A percentile compares a stretch with the other conserved stretches of the same genome.
These are phyloP conservation scores for Mycena pura DNA, from an alignment of 768 basidiomycete genomes.

Conservation along the genomic window DNA sequence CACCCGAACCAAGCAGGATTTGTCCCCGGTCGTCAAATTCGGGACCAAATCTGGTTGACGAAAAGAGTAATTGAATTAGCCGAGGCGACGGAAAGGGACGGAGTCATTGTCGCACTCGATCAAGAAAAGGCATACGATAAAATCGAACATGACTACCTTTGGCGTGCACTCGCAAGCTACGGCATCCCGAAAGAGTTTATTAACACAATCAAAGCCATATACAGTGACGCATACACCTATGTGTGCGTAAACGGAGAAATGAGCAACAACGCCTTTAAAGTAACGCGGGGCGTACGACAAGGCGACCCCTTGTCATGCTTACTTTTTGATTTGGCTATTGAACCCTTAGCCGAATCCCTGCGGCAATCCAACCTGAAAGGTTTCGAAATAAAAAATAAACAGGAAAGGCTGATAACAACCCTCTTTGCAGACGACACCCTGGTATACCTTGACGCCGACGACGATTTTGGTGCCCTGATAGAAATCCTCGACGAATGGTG, in stretches of 20 bases:
- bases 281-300: conserved; percentile 28
- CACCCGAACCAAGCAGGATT: conserved; percentile 38
- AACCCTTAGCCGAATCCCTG: conserved; percentile 31
- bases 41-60: too few relatives aligned
- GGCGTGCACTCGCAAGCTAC: background rate
- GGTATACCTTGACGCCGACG: conserved; percentile 9
- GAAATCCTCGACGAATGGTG: conserved; percentile 12
- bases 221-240: conserved; percentile 13
- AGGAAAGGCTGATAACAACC: conserved; percentile 10
- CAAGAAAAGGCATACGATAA: too few relatives aligned
- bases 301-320: conserved; percentile 31
- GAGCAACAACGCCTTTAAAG: conserved; percentile 16
- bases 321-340: background rate
- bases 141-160: conserved; percentile 14
- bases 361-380: too few relatives aligned
- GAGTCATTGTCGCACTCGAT: too few relatives aligned
- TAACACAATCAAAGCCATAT: conserved; percentile 11
- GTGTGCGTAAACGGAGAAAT: conserved; percentile 21
- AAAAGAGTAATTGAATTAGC: too few relatives aligned
- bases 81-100: too few relatives aligned
- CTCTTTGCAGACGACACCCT: conserved; percentile 35
- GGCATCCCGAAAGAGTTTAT: conserved; percentile 21
- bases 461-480: conserved; percentile 4
- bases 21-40: too few relatives aligned
- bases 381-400: conserved; percentile 12